Base-by-base conservation (phyloP, 1,139 yeast genomes). In the Yamadazyma diddensiae region DNA sequence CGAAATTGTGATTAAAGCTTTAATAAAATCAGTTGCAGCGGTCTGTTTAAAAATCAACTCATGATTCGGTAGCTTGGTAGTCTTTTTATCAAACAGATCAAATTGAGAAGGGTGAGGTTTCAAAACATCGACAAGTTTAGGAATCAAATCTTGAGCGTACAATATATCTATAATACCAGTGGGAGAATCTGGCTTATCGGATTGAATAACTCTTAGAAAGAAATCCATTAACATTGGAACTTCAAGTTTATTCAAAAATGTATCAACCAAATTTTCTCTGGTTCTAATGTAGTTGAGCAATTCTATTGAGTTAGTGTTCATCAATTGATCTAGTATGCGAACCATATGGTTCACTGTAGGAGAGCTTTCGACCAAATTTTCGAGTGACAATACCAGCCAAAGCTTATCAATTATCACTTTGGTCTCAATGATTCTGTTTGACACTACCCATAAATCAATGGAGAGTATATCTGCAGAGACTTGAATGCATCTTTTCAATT, bases 11-110 rank as follows among this genome's bases (percentile, higher is more conserved):
- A 92, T 85, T 51, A 94, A 76, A 0, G 97, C 97, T 54, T 92
- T 94, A 35, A 92, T 62, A 51, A 92, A 92, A 53, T 92, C 99
- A 8, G 97, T 94, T 2, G 95, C 94, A 0, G 97, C 94, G 3
- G 94, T 82, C 57, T 92, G 97, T 32, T 78, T 78, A 37, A 92
- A 77, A 22, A 82, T 70, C 24, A 56, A 44, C 31, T 48, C 50
- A 26, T 57, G 59, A 33, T 62, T 56, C 1, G 71, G 62, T 21
- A 65, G 57, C 6, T 28, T 30, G 14, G 28, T 28, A 3, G 24
- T 10, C 3, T 24, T 27, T 10, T 15, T 18, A 4, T 38, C 34
- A 43, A 64, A 65, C 34, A 61, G 70, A 4, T 38, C 34, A 43
- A 64, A 65, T 35, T 62, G 70, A 1, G 62, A 50, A 5, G 61